A percentile compares a stretch with the other conserved stretches of the same genome.
Conservation (phyloP, 257 asterid species). For the Lavandula angustifolia region DNA sequence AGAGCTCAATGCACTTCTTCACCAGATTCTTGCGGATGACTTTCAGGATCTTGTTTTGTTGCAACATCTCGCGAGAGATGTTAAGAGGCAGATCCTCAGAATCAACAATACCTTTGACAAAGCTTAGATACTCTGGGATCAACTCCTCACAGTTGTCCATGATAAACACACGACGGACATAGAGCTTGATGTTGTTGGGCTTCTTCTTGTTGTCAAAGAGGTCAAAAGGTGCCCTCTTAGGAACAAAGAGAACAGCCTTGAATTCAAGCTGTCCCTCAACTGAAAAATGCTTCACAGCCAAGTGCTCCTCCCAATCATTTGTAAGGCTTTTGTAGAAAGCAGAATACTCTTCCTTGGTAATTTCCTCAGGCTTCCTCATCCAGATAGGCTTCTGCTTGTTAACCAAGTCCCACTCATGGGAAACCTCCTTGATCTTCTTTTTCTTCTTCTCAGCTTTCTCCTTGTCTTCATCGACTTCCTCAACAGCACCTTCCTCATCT, state of each 20-base stretch:
- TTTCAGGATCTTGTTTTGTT: conserved; percentile 64
- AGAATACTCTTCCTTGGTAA: conserved; percentile 60
- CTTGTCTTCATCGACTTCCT: conserved; percentile 60
- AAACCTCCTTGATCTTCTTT: conserved; percentile 62
- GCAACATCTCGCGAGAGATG: conserved; percentile 57
- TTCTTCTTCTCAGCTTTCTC: conserved; percentile 63
- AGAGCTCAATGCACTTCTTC: conserved; percentile 61
- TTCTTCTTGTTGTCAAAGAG: conserved; percentile 62
- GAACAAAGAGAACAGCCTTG: conserved; percentile 61
- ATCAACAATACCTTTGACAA: conserved; percentile 62
- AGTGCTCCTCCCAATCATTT: conserved; percentile 65
- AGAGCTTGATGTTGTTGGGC: conserved; percentile 63
- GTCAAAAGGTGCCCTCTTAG: conserved; percentile 66
- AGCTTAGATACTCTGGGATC: conserved; percentile 57
- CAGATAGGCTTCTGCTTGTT: conserved; percentile 68
- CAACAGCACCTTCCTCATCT: conserved; percentile 60
- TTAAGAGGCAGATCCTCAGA: conserved; percentile 62
- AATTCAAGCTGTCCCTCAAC: conserved; percentile 70
- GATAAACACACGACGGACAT: conserved; percentile 59
- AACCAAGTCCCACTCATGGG: conserved; percentile 60
- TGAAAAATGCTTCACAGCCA: conserved; percentile 64
- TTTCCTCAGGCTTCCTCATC: conserved; percentile 72
- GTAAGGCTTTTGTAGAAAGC: conserved; percentile 70
- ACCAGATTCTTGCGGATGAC: conserved; percentile 65
- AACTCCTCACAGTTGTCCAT: conserved; percentile 71